Evolutionary conservation across 306 rosid genomes (phyloP), one percentile per base, ranked within the genome.

Genomic region (Prunus kanzakura): DNA sequence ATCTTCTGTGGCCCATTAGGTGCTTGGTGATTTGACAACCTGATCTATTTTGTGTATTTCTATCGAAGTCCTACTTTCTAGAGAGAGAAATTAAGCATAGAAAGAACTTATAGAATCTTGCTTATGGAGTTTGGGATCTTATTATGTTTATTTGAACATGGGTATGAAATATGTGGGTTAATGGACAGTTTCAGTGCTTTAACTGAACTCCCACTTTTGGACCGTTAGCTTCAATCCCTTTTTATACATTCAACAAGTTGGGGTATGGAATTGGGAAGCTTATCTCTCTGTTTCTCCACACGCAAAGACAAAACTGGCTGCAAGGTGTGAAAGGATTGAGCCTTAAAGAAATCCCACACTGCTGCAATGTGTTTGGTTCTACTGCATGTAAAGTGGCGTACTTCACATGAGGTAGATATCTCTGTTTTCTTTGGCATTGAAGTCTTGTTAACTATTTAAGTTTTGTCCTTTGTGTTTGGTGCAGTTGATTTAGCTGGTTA

Each of bases 391-490:
- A 79, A 84, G 85, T 82, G 77, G 87, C 85, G 84, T 78, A 82
- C 92, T 82, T 87, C 91, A 74, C 64, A 74, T 75, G 83, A 92
- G 96, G 96, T 92, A 92, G 97, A 78, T 70, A 78, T 83, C 84
- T 83, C 20, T 60, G 81, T 63, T 77, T 56, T 77, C 76, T 75
- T 66, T 58, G 76, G 18, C 79, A 71, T 11, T 60, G 56, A 35
- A 51, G 72, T 56, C 27, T 29, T 46, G 19, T 12, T 68, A 67
- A 75, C 79, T 58, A 14, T 54, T 81, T 13, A 43, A 73, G 63
- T 50, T 72, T 57, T 69, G 50, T 43, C 74, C 61, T 32, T 14
- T 61, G 49, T 78, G 67, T 73, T 64, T 70, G 50, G 45, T 83
- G 69, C 50, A 35, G 79, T 72, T 76, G 50, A 64, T 55, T 69